phyloP scores from a whole-genome alignment of 208 protist species.

The Crithidia thermophila region DNA sequence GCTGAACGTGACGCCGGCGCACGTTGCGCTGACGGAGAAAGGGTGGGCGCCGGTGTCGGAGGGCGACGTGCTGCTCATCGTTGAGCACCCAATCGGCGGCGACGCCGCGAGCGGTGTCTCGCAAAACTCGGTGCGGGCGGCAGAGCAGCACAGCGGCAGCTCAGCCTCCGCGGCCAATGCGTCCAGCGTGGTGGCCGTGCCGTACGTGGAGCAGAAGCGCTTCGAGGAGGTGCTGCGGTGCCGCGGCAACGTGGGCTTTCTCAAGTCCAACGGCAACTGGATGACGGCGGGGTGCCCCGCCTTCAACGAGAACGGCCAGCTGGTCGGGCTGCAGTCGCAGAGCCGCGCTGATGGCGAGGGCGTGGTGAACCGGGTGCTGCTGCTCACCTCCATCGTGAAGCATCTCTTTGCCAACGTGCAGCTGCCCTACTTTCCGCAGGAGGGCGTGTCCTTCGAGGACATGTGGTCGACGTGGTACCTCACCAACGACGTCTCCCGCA shows the following conservation, averaged over 20 bases:
- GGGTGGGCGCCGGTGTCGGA: conserved; percentile 83
- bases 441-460: conserved; percentile 59
- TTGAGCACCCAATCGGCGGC: conserved; percentile 81
- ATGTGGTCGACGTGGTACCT: conserved; percentile 91
- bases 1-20: conserved; percentile 75
- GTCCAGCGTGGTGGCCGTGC: background rate
- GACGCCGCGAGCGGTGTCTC: background rate
- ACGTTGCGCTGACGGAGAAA: conserved; percentile 65
- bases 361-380: conserved; percentile 79
- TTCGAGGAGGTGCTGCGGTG: conserved; percentile 88
- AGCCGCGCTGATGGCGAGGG: conserved; percentile 63
- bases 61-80: conserved; percentile 82
- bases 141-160: background rate
- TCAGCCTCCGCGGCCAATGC: background rate
- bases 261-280: conserved; percentile 71
- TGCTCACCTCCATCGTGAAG: conserved; percentile 85
- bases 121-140: background rate
- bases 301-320: conserved; percentile 85
- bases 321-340: conserved; percentile 90
- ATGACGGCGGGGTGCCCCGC: conserved; percentile 81
- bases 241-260: conserved; percentile 70
- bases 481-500: conserved; percentile 71
- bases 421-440: conserved; percentile 68
- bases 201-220: conserved; percentile 69
- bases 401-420: conserved; percentile 91